These are phyloP conservation scores for Torulaspora quercuum DNA, from an alignment of 805 yeast genomes.

Conservation along the genomic window DNA sequence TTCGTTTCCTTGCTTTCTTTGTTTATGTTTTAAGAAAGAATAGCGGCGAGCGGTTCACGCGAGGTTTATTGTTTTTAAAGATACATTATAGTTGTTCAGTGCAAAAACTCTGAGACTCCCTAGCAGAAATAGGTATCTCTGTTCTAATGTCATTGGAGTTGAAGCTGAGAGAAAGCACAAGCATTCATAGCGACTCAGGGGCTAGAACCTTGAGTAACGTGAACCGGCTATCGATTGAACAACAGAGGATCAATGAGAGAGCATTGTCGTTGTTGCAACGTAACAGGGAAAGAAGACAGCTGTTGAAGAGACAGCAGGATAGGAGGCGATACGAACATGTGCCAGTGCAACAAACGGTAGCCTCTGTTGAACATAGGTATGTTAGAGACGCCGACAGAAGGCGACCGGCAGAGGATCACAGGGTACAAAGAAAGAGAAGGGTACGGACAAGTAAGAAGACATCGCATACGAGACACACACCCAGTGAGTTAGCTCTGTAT, in stretches of 20 bases:
- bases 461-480: conserved; percentile 42
- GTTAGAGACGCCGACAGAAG: conserved; percentile 1
- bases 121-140: no score
- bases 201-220: conserved; percentile 23
- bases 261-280: conserved; percentile 32
- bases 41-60: no score
- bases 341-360: conserved; percentile 2
- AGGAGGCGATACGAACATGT: conserved; percentile 20
- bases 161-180: conserved; percentile 12
- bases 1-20: no score
- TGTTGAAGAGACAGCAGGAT: conserved; percentile 19
- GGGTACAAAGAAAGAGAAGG: conserved; percentile 14
- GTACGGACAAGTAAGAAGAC: conserved; percentile 41
- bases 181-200: conserved; percentile 19
- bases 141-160: conserved; percentile 10
- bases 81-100: no score
- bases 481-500: conserved; percentile 63
- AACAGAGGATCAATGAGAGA: conserved; percentile 30
- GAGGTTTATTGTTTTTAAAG: no score
- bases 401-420: conserved; percentile 9
- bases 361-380: conserved; percentile 4
- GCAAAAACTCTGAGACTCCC: no score
- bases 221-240: conserved; percentile 21
- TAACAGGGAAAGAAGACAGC: conserved; percentile 30
- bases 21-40: no score